Evolutionary conservation across 2,329 filamentous ascomycete genomes (phyloP), one percentile per base, ranked within the genome.

Genomic region (Huntiella savannae): DNA sequence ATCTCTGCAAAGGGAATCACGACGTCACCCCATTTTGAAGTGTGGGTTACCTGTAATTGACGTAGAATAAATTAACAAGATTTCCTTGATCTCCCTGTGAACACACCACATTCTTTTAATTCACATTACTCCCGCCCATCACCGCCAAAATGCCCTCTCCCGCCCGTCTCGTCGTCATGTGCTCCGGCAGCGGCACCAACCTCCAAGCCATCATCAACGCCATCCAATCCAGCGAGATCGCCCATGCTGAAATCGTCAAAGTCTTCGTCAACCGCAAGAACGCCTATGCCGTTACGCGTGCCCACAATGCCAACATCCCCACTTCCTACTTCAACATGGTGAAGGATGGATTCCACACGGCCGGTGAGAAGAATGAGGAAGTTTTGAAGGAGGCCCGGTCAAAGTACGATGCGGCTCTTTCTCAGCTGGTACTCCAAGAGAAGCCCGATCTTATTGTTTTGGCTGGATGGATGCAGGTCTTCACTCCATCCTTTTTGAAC

Each of bases 401-500:
- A 40, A 68, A 67, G 46, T 92, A 91, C 60, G 85, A 93, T 58
- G 71, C 75, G 11, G 82, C 82, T 38, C 66, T 93, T 51, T 82
- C 83, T 0, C 60, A 69, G 37, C 67, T 79, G 50, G 70, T 92
- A 45, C 64, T 88, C 17, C 51, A 54, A 2, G 71, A 79, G 52
- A 62, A 62, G 48, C 84, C 85, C 0, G 73, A 87, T 46, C 61
- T 93, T 46, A 75, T 93, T 42, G 79, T 91, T 6, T 81, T 86
- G 53, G 79, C 82, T 3, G 85, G 86, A 2, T 92, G 82, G 71
- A 92, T 92, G 84, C 79, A 91, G 59, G 79, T 92, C 48, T 71
- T 92, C 42, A 77, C 76, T 0, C 65, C 67, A 2, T 63, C 67
- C 1, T 91, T 92, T 58, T 64, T 93, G 41, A 67, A 71, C 6